Conservation (phyloP, 83 land plant genomes). For the Picea abies region DNA sequence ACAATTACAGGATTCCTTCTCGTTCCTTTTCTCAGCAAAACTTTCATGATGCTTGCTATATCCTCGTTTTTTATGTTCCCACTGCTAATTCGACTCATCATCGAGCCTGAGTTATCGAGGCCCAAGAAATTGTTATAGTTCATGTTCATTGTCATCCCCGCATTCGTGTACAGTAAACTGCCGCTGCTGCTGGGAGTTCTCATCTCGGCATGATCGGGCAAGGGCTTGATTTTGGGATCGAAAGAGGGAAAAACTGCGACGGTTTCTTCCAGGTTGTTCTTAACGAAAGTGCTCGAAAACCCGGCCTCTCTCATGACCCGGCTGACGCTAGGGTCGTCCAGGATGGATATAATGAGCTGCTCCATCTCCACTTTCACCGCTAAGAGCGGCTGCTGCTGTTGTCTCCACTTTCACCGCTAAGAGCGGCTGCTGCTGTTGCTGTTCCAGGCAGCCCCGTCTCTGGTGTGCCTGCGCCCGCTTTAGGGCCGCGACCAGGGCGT, state of each 20-base stretch:
- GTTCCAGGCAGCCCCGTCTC: slow-evolving; percentile 61
- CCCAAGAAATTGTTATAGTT: neutral
- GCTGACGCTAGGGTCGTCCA: slow-evolving; percentile 73
- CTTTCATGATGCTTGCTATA: slow-evolving; percentile 50
- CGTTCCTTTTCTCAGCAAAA: slow-evolving; percentile 32
- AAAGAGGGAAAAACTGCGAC: too few species aligned
- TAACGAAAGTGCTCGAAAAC: too few species aligned
- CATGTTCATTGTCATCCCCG: too few species aligned
- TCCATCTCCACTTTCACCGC: too few species aligned
- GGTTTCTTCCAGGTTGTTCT: too few species aligned
- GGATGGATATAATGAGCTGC: slow-evolving; percentile 70
- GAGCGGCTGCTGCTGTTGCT: slow-evolving; percentile 57
- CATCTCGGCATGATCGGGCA: too few species aligned
- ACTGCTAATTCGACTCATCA: too few species aligned
- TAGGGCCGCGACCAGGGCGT: slow-evolving; percentile 68
- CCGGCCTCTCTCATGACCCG: too few species aligned
- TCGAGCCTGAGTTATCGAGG: neutral
- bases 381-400: too few species aligned
- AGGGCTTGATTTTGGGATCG: too few species aligned
- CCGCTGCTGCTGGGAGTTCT: too few species aligned
- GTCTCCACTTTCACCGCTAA: slow-evolving; percentile 69
- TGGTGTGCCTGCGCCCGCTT: slow-evolving; percentile 80
- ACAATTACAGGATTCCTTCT: slow-evolving; percentile 59
- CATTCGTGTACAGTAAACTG: too few species aligned
- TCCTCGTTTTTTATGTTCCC: slow-evolving; percentile 41